Base-by-base conservation (phyloP, 371 early-diverging fungal genomes). In the Fennellomyces sp. region DNA sequence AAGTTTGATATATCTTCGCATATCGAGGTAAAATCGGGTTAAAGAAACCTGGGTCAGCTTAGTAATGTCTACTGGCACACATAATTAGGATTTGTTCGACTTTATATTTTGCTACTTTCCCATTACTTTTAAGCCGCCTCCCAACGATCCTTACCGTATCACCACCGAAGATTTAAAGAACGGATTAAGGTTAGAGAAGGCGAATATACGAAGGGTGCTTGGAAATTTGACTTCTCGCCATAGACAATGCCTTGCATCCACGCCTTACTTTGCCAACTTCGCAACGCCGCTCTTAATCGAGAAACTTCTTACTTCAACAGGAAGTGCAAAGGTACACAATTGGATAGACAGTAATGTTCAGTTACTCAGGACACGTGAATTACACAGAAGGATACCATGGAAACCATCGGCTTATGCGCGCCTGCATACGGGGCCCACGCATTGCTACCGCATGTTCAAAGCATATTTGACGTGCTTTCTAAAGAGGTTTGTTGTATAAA, bases 41-140 rank as follows among this genome's bases (percentile, higher is more conserved):
- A 39, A 39, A 39, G n/a, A 39, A n/a, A n/a, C n/a, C n/a, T n/a
- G n/a, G n/a, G n/a, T n/a, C n/a, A n/a, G n/a, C n/a, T n/a, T n/a
- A n/a, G n/a, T n/a, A n/a, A n/a, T n/a, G n/a, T n/a, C n/a, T n/a
- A n/a, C n/a, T n/a, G n/a, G n/a, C n/a, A n/a, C n/a, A n/a, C n/a
- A n/a, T n/a, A n/a, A n/a, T n/a, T n/a, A 88, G 86, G 94, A 94
- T 63, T 64, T 97, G 42, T 98, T 98, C 65, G 97, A 98, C 60
- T 89, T 94, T 12, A 84, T 92, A 30, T 97, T 94, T 61, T 97
- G 97, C 77, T 99, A 99, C 80, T 99, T 98, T 67, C 99, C 99
- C 0, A 97, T 99, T 66, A 97, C 99, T 2, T 99, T 97, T 71
- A 90, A 90, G 68, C 92, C 96, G 15, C 94, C 96, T 0, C 94